Base-by-base conservation (phyloP, 1,284 basidiomycete species). In the Papiliotrema flavescens region DNA sequence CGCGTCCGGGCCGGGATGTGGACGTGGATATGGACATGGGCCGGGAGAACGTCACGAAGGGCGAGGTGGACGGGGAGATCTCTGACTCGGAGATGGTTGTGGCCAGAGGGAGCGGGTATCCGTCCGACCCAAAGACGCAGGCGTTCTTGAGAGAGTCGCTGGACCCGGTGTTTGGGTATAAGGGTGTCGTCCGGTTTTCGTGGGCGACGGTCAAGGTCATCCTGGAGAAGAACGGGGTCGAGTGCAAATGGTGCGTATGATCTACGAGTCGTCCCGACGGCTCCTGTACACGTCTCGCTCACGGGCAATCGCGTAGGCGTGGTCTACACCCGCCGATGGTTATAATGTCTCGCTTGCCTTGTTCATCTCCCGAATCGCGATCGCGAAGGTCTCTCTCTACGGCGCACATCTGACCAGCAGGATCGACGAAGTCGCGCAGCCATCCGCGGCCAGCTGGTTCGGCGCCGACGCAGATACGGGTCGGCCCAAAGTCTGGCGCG, bases 61-160 rank as follows among this genome's bases (percentile, higher is more conserved):
- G 48, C n/a, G 62, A 57, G 26, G 59, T 49, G 9, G 62, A 57
- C n/a, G 61, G 54, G 39, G 57, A 40, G 9, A 56, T 61, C 15
- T 49, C 42, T 7, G 55, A 60, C 26, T 52, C 41, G 8, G 61
- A 61, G 26, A 32, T 11, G 28, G 58, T 43, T 22, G 46, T 56
- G 24, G 66, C 80, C 32, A 71, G 86, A 36, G 88, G 89, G 2
- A 89, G 86, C 56, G 92, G 93, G 9, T 96, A 97, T 76, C 92
- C 92, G 1, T 87, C 87, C 86, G 95, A 98, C 74, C 95, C 96
- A 0, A 90, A 88, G 65, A 98, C 95, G 0, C 85, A 94, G 66
- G 85, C 84, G 0, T 98, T 89, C 85, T 80, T 98, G 20, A 84
- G 84, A 61, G 75, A 80, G 2, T 82, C 87, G 2, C 69, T 97